A percentile compares a stretch with the other conserved stretches of the same genome.
These are phyloP conservation scores for Eimeria sp. DNA, from an alignment of 169 alveolate genomes.

Conservation along the genomic window DNA sequence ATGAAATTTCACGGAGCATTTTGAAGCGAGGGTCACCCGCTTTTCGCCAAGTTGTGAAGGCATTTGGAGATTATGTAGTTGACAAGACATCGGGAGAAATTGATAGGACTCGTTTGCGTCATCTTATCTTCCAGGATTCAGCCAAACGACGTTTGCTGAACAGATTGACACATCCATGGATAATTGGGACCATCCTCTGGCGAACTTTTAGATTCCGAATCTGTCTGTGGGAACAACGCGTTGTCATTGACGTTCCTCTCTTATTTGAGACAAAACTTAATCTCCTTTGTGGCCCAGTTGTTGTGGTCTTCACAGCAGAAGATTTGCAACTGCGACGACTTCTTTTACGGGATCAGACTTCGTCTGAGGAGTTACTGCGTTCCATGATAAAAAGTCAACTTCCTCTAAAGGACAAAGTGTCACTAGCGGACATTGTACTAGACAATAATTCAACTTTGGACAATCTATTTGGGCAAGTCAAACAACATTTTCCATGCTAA, in stretches of 20 bases:
- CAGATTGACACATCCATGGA: slow-evolving; percentile 63
- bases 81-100: slow-evolving; percentile 38
- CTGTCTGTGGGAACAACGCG: slow-evolving; percentile 66
- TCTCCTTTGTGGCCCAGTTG: slow-evolving; percentile 58
- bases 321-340: slow-evolving; percentile 64
- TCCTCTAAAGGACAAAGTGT: slow-evolving; percentile 62
- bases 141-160: slow-evolving; percentile 47
- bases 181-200: slow-evolving; percentile 47
- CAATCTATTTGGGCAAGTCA: slow-evolving; percentile 37
- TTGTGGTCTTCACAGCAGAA: slow-evolving; percentile 11
- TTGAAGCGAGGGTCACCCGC: slow-evolving; percentile 66
- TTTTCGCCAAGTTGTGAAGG: slow-evolving; percentile 53
- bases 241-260: slow-evolving; percentile 53
- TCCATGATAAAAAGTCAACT: slow-evolving; percentile 64
- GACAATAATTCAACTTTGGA: slow-evolving; percentile 67
- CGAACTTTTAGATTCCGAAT: slow-evolving; percentile 17
- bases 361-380: slow-evolving; percentile 32
- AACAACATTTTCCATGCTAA: slow-evolving; percentile 72
- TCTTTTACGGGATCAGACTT: slow-evolving; percentile 17
- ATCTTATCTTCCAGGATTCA: slow-evolving; percentile 43
- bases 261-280: slow-evolving; percentile 35
- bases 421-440: slow-evolving; percentile 62
- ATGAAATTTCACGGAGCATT: slow-evolving; percentile 24
- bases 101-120: slow-evolving; percentile 39
- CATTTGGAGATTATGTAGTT: slow-evolving; percentile 23